A percentile compares a stretch with the other conserved stretches of the same genome.
Conservation (phyloP, 192 early-diverging fungal genomes). For the Diversispora epigaea region DNA sequence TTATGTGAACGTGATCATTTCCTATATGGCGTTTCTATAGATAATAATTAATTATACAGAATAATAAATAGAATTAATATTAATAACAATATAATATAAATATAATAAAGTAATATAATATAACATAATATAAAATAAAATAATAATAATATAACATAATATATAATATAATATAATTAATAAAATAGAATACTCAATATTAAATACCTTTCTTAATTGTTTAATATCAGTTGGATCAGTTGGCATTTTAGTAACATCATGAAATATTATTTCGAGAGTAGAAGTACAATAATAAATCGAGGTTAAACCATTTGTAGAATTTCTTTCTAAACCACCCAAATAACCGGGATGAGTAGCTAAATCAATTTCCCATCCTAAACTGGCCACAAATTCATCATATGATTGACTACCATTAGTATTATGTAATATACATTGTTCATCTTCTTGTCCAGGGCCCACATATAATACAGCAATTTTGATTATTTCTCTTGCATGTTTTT, state of each 20-base stretch:
- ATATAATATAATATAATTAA: constrained; percentile 5
- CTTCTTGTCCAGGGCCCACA: constrained; percentile 88
- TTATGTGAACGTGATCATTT: constrained; percentile 97
- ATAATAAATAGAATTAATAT: too few species aligned
- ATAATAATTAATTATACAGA: too few species aligned
- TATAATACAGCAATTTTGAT: constrained; percentile 91
- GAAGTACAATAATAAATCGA: constrained; percentile 86
- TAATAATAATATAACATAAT: neutral
- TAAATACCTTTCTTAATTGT: constrained; percentile 85
- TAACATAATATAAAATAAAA: neutral
- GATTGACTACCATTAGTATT: constrained; percentile 71
- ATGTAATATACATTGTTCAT: constrained; percentile 79
- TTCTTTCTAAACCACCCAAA: constrained; percentile 81
- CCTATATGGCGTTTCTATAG: constrained; percentile 95
- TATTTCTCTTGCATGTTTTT: constrained; percentile 81
- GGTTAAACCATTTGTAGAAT: constrained; percentile 68
- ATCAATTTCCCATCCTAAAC: constrained; percentile 93
- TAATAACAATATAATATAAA: too few species aligned
- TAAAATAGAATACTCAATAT: neutral
- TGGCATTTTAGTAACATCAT: constrained; percentile 88
- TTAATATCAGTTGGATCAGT: constrained; percentile 76
- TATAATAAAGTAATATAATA: neutral
- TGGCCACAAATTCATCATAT: constrained; percentile 83
- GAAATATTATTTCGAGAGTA: constrained; percentile 86
- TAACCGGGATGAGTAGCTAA: constrained; percentile 82